Evolutionary conservation across 371 early-diverging fungal genomes (phyloP).

Genomic region (Thermomucor indicae-seudaticae): DNA sequence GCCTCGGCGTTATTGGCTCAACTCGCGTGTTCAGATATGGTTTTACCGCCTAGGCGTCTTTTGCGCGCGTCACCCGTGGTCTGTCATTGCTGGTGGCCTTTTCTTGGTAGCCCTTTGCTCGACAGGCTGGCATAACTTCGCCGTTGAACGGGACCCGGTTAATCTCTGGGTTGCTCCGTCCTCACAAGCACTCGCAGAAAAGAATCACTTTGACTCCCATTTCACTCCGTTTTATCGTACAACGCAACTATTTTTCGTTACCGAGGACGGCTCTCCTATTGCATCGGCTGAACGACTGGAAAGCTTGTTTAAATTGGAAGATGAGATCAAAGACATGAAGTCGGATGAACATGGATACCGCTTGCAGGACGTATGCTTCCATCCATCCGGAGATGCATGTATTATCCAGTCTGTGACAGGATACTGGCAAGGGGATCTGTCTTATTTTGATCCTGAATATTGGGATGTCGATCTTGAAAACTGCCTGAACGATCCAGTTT

Average conservation of each 20-base stretch:
- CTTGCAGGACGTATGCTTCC: constrained; percentile 65
- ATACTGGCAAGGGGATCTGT: constrained; percentile 64
- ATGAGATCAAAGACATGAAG: constrained; percentile 41
- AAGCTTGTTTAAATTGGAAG: constrained; percentile 51
- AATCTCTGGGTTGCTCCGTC: constrained; percentile 71
- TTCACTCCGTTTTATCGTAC: constrained; percentile 77
- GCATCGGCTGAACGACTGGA: constrained; percentile 44
- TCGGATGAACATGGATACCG: constrained; percentile 29
- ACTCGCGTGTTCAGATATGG: constrained; percentile 54
- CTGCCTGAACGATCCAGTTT: constrained; percentile 53
- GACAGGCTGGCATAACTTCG: constrained; percentile 54
- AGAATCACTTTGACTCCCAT: constrained; percentile 64
- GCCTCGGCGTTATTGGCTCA: constrained; percentile 59
- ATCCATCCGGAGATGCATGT: constrained; percentile 65
- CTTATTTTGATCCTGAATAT: constrained; percentile 37
- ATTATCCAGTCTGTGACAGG: constrained; percentile 72
- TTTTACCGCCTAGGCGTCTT: constrained; percentile 66
- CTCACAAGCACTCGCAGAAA: constrained; percentile 57
- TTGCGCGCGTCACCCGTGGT: constrained; percentile 61
- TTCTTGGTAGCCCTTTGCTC: constrained; percentile 48
- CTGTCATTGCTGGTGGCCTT: constrained; percentile 45
- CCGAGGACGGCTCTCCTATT: constrained; percentile 32
- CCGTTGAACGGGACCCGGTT: constrained; percentile 62
- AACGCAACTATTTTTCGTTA: constrained; percentile 64
- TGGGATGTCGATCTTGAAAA: constrained; percentile 45